Evolutionary conservation across 257 asterid species (phyloP).

Genomic region (Ballota nigra): DNA sequence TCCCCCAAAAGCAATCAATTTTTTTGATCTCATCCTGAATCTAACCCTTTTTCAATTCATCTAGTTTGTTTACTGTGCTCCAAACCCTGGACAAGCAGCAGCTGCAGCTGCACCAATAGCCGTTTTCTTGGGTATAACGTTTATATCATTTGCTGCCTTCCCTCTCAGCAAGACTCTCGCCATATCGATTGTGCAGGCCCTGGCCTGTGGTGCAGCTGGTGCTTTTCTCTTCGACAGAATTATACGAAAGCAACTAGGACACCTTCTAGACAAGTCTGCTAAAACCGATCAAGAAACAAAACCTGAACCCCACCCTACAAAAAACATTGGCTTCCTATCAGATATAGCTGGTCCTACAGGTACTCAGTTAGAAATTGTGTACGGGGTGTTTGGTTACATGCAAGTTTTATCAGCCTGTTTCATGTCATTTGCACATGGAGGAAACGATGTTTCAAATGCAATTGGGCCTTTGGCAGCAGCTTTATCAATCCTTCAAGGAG

Average conservation of each 20-base stretch:
- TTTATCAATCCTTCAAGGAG: slow-evolving; percentile 76
- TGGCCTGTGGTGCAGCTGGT: slow-evolving; percentile 62
- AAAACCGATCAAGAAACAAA: slow-evolving; percentile 33
- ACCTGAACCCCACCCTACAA: slow-evolving; percentile 29
- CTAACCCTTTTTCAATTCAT: slow-evolving; percentile 42
- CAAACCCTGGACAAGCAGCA: slow-evolving; percentile 93
- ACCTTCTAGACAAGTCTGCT: slow-evolving; percentile 61
- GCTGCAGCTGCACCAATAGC: slow-evolving; percentile 93
- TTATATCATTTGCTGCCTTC: slow-evolving; percentile 72
- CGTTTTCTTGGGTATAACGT: slow-evolving; percentile 76
- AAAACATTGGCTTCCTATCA: slow-evolving; percentile 66
- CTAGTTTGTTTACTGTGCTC: slow-evolving; percentile 96
- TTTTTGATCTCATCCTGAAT: background rate
- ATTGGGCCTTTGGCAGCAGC: slow-evolving; percentile 95
- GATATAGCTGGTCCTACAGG: slow-evolving; percentile 94
- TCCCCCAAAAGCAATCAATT: background rate
- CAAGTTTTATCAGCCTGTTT: slow-evolving; percentile 90
- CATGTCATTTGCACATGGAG: slow-evolving; percentile 99
- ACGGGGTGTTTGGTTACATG: slow-evolving; percentile 93
- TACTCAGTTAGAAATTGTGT: slow-evolving; percentile 78
- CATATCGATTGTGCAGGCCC: slow-evolving; percentile 59
- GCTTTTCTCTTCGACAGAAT: slow-evolving; percentile 58
- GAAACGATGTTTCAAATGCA: slow-evolving; percentile 94
- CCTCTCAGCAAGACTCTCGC: slow-evolving; percentile 64
- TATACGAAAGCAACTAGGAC: slow-evolving; percentile 78